Percentiles rank a stretch among this genome's conserved stretches.
phyloP scores from a whole-genome alignment of 495 filamentous ascomycete genomes.

The Amphirosellinia nigrospora region DNA sequence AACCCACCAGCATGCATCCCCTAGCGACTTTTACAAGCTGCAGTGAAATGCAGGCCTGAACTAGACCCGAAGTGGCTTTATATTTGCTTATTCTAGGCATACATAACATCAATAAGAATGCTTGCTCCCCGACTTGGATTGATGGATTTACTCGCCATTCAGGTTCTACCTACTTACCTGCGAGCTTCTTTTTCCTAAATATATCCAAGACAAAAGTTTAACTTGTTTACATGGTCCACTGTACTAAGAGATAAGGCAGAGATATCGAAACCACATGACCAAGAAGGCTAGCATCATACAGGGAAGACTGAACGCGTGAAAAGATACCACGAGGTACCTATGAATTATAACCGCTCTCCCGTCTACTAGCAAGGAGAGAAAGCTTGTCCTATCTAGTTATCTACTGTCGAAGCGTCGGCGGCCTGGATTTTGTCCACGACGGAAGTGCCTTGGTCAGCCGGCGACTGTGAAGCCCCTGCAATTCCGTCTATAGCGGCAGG shows the following conservation, averaged over 20 bases:
- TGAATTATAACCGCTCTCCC: neutral
- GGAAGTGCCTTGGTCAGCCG: constrained; percentile 27
- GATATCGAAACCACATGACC: neutral
- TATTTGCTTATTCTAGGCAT: too few species aligned
- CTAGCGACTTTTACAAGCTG: too few species aligned
- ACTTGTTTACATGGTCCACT: too few species aligned
- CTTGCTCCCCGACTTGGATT: too few species aligned
- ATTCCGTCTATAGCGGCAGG: constrained; percentile 44
- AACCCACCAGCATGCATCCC: neutral
- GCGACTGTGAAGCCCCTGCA: constrained; percentile 3
- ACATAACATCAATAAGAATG: too few species aligned
- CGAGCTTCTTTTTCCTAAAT: neutral
- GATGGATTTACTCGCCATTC: neutral
- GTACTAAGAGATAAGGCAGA: neutral
- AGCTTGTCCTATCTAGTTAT: neutral
- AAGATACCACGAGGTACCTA: neutral
- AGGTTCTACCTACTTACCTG: neutral
- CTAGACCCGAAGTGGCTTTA: neutral
- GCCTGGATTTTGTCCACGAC: constrained; percentile 28
- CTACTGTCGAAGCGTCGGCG: constrained; percentile 22
- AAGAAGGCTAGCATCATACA: neutral
- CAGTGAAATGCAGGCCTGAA: too few species aligned
- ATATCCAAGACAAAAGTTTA: too few species aligned
- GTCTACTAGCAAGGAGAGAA: neutral
- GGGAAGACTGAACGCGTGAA: neutral